Evolutionary conservation across 148 eudicot genomes (phyloP), one percentile per base, ranked within the genome.

Genomic region (Amaranthus cruentus): DNA sequence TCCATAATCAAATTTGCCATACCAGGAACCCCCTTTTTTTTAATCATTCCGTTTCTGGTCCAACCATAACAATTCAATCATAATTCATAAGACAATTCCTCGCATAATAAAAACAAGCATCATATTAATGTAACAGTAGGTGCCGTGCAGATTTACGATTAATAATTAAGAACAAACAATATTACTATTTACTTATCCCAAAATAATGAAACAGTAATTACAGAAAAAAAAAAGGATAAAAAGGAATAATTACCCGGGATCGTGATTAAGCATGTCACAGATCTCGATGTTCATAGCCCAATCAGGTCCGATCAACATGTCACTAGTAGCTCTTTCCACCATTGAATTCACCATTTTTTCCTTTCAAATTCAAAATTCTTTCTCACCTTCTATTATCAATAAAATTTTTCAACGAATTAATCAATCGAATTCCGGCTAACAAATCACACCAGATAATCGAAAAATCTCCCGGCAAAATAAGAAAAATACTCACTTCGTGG

Each of bases 281-380:
- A 94, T 94, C 97, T 94, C 98, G 69, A 94, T 80, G 55, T 91
- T 94, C 89, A 88, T 89, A 6, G 98, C 98, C 98, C 98, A 94
- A 89, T 94, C 98, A 9, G 98, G 96, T 49, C 98, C 98, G 72
- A 94, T 91, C 66, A 94, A 85, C 93, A 91, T 82, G 60, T 84
- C 85, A 80, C 87, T 91, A 62, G 98, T 93, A 56, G 98, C 98
- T 73, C 97, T 82, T 57, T 88, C 98, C 67, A 93, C 98, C 89
- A 89, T 73, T 4, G 93, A 57, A 84, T 88, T 91, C 85, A 93
- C 98, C 98, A 93, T 93, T 48, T 81, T 57, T 63, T 0, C 6
- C 6, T 21, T 1, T 47, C 18, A 14, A 56, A 58, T 1, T 47
- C 18, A 14, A 56, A 58, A 66, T 48, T 57, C 64, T 49, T 75